Evolutionary conservation across 495 filamentous ascomycete genomes (phyloP), one percentile per base, ranked within the genome.

Genomic region (Lichenothelia convexa): DNA sequence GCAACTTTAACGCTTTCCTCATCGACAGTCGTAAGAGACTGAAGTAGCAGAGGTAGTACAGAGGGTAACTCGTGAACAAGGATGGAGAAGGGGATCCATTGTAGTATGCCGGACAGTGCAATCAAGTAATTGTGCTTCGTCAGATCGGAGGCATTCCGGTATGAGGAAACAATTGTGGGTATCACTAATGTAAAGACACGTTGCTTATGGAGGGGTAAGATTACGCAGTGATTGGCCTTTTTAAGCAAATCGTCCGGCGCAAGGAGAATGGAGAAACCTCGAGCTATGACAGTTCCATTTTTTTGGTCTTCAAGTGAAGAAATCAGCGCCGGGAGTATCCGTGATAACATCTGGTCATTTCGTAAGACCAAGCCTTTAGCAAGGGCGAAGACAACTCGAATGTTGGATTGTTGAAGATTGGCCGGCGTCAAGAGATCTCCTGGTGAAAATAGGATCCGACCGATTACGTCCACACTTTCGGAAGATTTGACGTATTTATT

Each of bases 31-130:
- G 59, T 57, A n/a, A 83, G 61, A 32, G 60, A 68, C 48, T 80
- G 78, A 3, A 82, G 64, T 30, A 83, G 66, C n/a, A 80, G 64
- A 0, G 78, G 73, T 4, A 73, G 57, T 15, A 82, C 57, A 13
- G 60, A 61, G 15, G 60, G 60, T 7, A 82, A 59, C 44, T 73
- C 65, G 1, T 70, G 63, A 43, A 70, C 61, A 16, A 80, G 65
- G 30, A 82, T 59, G 13, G 54, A 42, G 17, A 71, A 68, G 7
- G 75, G 63, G 20, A 76, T 64, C 39, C 67, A 66, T 38, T 63
- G 63, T 26, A 82, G 63, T 24, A 82, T 64, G 2, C 72, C 71
- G 0, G 71, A 70, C 11, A 81, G 62, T 16, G 77, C 77, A 35
- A 75, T 63, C 15, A 82, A 65, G 40, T 78, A 70, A 45, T 74